Evolutionary conservation across 2,329 filamentous ascomycete species (phyloP).

Genomic region (Penicillium sp.): DNA sequence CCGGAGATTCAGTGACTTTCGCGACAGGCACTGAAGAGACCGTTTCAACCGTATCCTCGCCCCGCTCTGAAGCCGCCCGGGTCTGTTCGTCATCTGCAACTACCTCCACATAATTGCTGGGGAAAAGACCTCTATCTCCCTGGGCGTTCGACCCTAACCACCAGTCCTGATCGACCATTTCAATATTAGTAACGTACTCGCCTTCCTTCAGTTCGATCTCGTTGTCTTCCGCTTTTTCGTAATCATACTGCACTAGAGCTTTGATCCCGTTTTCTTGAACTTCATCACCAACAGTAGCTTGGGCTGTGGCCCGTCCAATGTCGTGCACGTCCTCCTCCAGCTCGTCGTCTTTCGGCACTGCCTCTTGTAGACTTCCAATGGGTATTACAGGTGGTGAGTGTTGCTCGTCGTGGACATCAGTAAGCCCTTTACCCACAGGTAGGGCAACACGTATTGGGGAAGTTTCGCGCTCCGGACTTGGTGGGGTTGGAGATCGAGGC

Average conservation of each 20-base stretch:
- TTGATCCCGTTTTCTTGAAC: too few relatives aligned
- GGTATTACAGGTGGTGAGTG: slow-evolving; percentile 47
- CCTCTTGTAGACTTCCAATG: slow-evolving; percentile 53
- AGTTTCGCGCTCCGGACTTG: slow-evolving; percentile 46
- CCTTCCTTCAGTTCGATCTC: slow-evolving; percentile 86
- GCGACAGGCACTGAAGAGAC: too few relatives aligned
- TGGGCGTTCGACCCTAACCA: slow-evolving; percentile 87
- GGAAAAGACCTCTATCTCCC: slow-evolving; percentile 84
- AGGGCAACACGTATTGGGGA: slow-evolving; percentile 81
- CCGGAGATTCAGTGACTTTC: too few relatives aligned
- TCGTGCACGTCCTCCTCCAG: slow-evolving; percentile 56
- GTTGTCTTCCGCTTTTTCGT: slow-evolving; percentile 95
- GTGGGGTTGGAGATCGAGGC: slow-evolving; percentile 44
- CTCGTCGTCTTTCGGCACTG: slow-evolving; percentile 56
- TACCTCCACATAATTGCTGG: slow-evolving; percentile 91
- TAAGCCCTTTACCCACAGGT: slow-evolving; percentile 63
- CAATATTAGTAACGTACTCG: slow-evolving; percentile 79
- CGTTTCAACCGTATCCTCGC: too few relatives aligned
- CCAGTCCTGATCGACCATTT: slow-evolving; percentile 97
- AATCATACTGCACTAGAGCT: slow-evolving; percentile 83
- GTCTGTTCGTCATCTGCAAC: slow-evolving; percentile 51
- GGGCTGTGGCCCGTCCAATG: slow-evolving; percentile 51
- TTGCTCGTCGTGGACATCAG: slow-evolving; percentile 38
- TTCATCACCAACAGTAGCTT: too few relatives aligned
- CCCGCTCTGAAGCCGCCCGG: too few relatives aligned